Conservation (phyloP, 176 grass and related monocot genomes). For the Echinochloa phyllopogon region DNA sequence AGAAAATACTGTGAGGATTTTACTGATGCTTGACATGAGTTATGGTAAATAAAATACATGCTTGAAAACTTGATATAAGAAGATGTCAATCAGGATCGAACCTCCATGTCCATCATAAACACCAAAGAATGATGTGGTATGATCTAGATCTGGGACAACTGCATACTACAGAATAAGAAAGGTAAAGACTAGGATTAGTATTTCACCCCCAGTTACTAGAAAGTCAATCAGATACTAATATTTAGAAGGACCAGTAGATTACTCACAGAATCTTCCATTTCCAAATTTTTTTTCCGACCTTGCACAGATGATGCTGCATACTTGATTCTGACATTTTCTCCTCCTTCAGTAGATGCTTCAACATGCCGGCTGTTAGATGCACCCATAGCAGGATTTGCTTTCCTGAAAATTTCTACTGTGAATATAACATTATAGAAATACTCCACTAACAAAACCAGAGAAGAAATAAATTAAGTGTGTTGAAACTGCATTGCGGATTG, state of each 20-base stretch:
- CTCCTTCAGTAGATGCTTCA: neutral
- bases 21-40: constrained; percentile 14
- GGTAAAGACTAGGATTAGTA: constrained; percentile 13
- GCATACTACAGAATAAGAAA: constrained; percentile 39
- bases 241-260: constrained; percentile 15
- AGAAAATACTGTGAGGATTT: neutral
- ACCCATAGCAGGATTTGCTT: constrained; percentile 38
- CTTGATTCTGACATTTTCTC: constrained; percentile 41
- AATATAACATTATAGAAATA: constrained; percentile 16
- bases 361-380: neutral
- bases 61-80: constrained; percentile 20
- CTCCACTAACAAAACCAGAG: constrained; percentile 2
- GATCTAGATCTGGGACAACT: constrained; percentile 38
- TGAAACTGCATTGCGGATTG: neutral
- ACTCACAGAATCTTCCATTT: constrained; percentile 49
- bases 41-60: constrained; percentile 4
- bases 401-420: constrained; percentile 34
- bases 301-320: constrained; percentile 37
- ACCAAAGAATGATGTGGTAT: constrained; percentile 52
- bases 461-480: neutral
- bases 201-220: neutral
- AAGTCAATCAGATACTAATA: neutral
- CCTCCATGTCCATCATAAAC: constrained; percentile 57
- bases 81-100: constrained; percentile 35
- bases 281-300: neutral